Evolutionary conservation across 306 rosid genomes (phyloP).

Genomic region (Astragalus glycyphyllos): DNA sequence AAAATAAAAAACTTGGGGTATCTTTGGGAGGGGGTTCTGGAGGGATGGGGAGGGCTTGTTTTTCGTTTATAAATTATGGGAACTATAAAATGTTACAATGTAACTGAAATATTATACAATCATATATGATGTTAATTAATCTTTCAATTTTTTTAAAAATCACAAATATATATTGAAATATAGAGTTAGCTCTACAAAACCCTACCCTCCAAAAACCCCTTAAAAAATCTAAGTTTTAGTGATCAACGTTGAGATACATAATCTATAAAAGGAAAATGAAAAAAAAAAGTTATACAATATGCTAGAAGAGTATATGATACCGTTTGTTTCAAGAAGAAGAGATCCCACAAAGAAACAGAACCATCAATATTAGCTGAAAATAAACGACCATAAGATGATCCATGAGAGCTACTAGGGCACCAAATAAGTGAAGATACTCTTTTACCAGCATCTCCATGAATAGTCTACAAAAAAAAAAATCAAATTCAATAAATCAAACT

Average conservation of each 20-base stretch:
- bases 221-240: no score
- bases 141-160: no score
- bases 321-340: conserved; percentile 78
- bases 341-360: conserved; percentile 83
- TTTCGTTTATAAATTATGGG: no score
- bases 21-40: no score
- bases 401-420: conserved; percentile 67
- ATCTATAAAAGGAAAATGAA: neutral
- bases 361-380: conserved; percentile 87
- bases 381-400: conserved; percentile 67
- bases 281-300: neutral
- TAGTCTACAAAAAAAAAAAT: conserved; percentile 52
- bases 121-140: no score
- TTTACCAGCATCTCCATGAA: conserved; percentile 72
- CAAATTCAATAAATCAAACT: neutral
- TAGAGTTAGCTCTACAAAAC: no score
- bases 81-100: no score
- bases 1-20: no score
- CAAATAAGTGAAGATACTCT: conserved; percentile 83
- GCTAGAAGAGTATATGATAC: conserved; percentile 37
- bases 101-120: no score
- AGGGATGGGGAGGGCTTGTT: no score
- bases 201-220: no score
- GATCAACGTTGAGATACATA: neutral
- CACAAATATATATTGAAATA: no score